These are phyloP conservation scores for Debaryomyces sp. DNA, from an alignment of 1,139 yeast genomes.

Conservation along the genomic window DNA sequence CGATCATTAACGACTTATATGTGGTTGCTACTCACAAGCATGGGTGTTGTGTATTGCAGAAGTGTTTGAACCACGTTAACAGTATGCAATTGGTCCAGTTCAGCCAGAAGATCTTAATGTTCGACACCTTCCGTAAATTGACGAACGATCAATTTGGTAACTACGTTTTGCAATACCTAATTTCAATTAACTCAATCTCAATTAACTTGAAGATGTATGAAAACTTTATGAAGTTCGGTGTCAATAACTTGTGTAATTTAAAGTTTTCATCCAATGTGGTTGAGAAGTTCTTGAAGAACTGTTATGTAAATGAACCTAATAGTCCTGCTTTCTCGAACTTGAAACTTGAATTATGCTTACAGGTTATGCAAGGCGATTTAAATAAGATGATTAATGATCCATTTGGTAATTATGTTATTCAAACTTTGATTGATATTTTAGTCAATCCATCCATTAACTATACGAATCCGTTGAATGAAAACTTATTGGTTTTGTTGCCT, in stretches of 20 bases:
- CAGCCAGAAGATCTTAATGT: constrained; percentile 37
- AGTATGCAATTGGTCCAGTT: constrained; percentile 37
- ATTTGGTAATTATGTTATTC: constrained; percentile 84
- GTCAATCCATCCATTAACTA: constrained; percentile 33
- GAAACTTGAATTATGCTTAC: constrained; percentile 41
- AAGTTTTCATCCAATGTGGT: constrained; percentile 52
- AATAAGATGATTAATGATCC: constrained; percentile 54
- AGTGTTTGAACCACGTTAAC: constrained; percentile 60
- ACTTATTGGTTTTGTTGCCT: constrained; percentile 28
- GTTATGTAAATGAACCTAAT: constrained; percentile 37
- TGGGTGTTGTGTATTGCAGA: constrained; percentile 95
- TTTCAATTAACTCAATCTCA: constrained; percentile 42
- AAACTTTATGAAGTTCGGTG: constrained; percentile 39
- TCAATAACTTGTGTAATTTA: constrained; percentile 41
- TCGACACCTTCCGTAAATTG: constrained; percentile 34
- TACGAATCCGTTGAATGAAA: constrained; percentile 16
- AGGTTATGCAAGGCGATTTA: constrained; percentile 38
- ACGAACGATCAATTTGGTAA: constrained; percentile 54
- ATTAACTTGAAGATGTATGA: constrained; percentile 38
- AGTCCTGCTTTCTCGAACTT: constrained; percentile 30
- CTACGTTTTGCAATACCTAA: constrained; percentile 49
- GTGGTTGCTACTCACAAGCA: constrained; percentile 94
- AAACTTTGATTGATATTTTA: constrained; percentile 58
- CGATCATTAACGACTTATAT: constrained; percentile 74
- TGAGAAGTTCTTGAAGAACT: constrained; percentile 49